Evolutionary conservation across 352 stramenopile genomes (phyloP), one percentile per base, ranked within the genome.

Genomic region (Globisporangium rhizosaccharum): DNA sequence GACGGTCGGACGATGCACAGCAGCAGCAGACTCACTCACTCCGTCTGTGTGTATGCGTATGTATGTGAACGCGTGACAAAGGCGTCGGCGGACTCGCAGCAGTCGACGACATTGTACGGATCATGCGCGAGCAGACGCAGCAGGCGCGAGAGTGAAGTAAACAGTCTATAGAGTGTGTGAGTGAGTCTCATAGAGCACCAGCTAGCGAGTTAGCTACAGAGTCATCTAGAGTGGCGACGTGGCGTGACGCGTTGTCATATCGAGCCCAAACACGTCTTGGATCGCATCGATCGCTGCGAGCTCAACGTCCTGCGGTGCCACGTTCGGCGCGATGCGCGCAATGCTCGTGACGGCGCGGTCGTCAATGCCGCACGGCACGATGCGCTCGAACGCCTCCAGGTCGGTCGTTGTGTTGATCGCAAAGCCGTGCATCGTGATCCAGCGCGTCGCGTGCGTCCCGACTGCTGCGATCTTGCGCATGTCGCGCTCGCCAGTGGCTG

Each of bases 341-440:
- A 95, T 82, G 58, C 80, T 90, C n/a, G 84, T 92, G 25, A 97
- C 91, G 17, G 77, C 78, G 28, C 81, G 82, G 37, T 96, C 86
- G 51, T 94, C 76, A 56, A 99, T 98, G 42, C 97, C 97, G 73
- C 97, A 99, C 20, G 97, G 97, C 48, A 98, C 78, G 63, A 99
- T 99, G 33, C 86, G 82, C 55, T 99, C 88, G 68, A 99, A 99
- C 18, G 77, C 82, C 8, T 59, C 46, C 51, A 99, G 67, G 71
- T 99, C 84, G 1, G 92, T 96, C 51, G 70, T 85, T 9, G 98
- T 85, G 82, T 99, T 99, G 45, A 99, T 74, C 8, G 97, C 92
- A 70, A 99, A 97, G 36, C 97, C 97, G 68, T 99, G 97, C 70
- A 97, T 98, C 10, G 97, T 99, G 55, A 99, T 96, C 97, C 97